A percentile compares a stretch with the other conserved stretches of the same genome.
phyloP scores from a whole-genome alignment of 2,329 filamentous ascomycete genomes.

The Coccinonectria pachysandricola region DNA sequence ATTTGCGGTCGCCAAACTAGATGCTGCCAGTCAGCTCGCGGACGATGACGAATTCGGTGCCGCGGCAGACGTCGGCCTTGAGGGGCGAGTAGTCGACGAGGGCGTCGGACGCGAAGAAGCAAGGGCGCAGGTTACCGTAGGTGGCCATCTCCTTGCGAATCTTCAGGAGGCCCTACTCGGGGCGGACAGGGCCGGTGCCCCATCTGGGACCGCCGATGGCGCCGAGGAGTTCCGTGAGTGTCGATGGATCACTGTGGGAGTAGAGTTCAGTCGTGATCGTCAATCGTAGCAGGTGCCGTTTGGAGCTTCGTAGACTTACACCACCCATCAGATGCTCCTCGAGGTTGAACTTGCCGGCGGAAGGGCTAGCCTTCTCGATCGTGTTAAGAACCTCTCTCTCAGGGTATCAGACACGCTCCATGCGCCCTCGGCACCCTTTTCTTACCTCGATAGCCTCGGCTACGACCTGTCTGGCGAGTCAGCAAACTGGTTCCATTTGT shows the following conservation, averaged over 20 bases:
- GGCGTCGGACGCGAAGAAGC: conserved; percentile 84
- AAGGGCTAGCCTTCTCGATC: conserved; percentile 60
- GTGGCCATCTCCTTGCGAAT: conserved; percentile 90
- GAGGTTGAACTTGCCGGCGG: conserved; percentile 72
- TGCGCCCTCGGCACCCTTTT: not conserved
- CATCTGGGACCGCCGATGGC: conserved; percentile 96
- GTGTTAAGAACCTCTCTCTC: conserved; percentile 63
- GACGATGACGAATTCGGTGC: conserved; percentile 85
- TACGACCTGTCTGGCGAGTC: conserved; percentile 47
- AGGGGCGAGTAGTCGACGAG: conserved; percentile 80
- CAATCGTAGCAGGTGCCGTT: no score
- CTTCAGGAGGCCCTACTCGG: conserved; percentile 82
- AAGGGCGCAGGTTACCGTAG: conserved; percentile 91
- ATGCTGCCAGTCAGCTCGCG: conserved; percentile 88
- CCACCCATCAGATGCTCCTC: conserved; percentile 85
- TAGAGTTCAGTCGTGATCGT: no score
- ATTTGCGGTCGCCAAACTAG: conserved; percentile 82
- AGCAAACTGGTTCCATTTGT: no score
- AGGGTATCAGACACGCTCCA: conserved; percentile 1
- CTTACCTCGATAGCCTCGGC: conserved; percentile 75
- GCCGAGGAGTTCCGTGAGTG: conserved; percentile 69
- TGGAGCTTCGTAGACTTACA: conserved; percentile 48
- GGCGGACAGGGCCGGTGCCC: conserved; percentile 79
- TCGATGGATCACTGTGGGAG: conserved; percentile 77
- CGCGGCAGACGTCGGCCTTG: conserved; percentile 74